Evolutionary conservation across 495 filamentous ascomycete genomes (phyloP).

Genomic region (Penicillium soppii): DNA sequence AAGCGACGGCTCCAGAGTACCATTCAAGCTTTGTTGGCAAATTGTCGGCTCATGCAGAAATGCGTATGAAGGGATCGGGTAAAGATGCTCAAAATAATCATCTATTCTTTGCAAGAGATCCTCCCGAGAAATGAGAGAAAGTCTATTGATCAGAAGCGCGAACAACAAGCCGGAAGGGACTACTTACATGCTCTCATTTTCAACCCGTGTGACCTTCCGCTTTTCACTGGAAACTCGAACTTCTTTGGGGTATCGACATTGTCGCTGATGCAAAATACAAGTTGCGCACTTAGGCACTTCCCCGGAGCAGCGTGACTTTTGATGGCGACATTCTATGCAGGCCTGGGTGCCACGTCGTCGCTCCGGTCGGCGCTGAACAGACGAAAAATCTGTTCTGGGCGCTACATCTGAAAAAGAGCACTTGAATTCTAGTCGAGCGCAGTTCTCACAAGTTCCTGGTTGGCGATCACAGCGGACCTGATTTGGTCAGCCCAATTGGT

Average conservation of each 20-base stretch:
- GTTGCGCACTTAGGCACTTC: conserved; percentile 9
- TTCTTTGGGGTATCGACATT: background rate
- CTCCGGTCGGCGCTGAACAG: background rate
- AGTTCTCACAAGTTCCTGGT: conserved; percentile 9
- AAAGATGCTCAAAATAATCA: conserved; percentile 12
- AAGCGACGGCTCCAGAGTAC: conserved; percentile 7
- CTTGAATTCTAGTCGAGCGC: conserved; percentile 13
- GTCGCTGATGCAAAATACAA: conserved; percentile 1
- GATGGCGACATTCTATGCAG: conserved; percentile 13
- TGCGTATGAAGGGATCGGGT: conserved; percentile 16
- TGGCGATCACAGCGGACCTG: conserved; percentile 20
- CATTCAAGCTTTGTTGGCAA: background rate
- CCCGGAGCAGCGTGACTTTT: conserved; percentile 17
- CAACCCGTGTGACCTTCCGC: background rate
- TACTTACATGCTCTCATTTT: background rate
- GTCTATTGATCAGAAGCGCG: background rate
- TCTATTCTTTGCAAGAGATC: conserved; percentile 1
- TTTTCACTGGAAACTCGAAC: background rate
- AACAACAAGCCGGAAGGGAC: background rate
- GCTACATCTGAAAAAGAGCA: conserved; percentile 11
- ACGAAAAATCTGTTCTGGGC: background rate
- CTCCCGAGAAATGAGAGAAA: background rate
- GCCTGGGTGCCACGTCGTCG: conserved; percentile 11
- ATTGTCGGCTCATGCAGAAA: conserved; percentile 20
- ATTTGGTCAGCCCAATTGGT: background rate